These are phyloP conservation scores for Verticillium isaacii DNA, from an alignment of 2,329 filamentous ascomycete species.

Conservation along the genomic window DNA sequence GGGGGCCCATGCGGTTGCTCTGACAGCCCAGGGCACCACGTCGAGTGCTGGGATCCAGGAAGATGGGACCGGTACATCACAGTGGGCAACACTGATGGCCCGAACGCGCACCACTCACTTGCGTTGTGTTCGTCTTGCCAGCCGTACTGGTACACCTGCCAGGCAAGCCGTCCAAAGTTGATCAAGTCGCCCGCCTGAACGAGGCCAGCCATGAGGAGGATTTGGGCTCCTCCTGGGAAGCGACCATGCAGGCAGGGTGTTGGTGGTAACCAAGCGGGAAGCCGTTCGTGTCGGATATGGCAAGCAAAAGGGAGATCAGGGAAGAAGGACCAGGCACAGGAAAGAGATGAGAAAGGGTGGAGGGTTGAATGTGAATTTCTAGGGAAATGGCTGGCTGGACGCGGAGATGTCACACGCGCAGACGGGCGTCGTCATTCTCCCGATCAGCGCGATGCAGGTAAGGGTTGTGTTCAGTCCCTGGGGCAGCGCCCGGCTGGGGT, in stretches of 20 bases:
- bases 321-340: not conserved
- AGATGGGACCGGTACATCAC: not conserved
- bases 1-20: not conserved
- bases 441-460: not conserved
- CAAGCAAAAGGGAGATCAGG: not conserved
- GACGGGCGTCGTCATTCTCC: not conserved
- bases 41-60: not conserved
- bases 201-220: slow-evolving; percentile 7
- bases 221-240: not conserved
- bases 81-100: not conserved
- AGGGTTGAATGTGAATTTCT: not conserved
- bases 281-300: not conserved
- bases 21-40: not conserved
- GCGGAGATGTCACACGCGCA: not conserved
- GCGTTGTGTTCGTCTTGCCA: slow-evolving; percentile 27
- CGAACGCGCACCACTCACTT: slow-evolving; percentile 18
- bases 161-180: slow-evolving; percentile 24
- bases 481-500: not conserved
- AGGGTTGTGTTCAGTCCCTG: not conserved
- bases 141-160: slow-evolving; percentile 25
- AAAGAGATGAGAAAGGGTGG: not conserved
- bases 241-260: not conserved
- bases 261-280: not conserved
- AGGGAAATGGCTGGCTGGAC: not conserved
- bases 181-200: slow-evolving; percentile 25